Conservation (phyloP, 441 rosid species). For the Erodium chrysanthum region DNA sequence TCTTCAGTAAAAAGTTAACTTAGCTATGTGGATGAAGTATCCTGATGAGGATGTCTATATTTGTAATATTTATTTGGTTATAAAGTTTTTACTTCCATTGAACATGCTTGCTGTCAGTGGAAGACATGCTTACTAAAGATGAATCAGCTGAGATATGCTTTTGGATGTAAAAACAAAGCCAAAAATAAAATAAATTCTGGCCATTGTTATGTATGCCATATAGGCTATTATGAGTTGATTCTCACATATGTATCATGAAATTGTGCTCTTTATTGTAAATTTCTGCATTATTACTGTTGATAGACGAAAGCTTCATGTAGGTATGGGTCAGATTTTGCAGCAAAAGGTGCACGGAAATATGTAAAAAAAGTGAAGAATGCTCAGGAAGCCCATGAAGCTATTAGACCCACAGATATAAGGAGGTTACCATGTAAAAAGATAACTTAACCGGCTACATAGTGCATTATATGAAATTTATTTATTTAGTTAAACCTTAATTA, state of each 20-base stretch:
- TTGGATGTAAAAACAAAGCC: background rate
- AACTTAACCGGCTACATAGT: conserved; percentile 17
- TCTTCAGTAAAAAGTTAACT: background rate
- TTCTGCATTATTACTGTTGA: conserved; percentile 3
- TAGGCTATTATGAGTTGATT: background rate
- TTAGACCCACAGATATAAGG: conserved; percentile 76
- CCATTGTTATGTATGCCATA: background rate
- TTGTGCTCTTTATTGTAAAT: background rate
- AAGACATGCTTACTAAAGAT: conserved; percentile 2
- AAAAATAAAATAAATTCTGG: background rate
- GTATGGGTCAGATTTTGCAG: conserved; percentile 57
- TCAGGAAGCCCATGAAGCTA: conserved; percentile 99
- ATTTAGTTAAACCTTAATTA: background rate
- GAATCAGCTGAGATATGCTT: background rate
- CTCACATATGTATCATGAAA: background rate
- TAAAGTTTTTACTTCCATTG: too few relatives aligned
- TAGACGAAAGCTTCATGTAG: conserved; percentile 31
- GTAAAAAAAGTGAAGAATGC: conserved; percentile 94
- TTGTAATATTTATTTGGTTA: too few relatives aligned
- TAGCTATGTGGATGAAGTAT: background rate
- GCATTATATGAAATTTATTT: background rate
- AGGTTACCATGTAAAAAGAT: conserved; percentile 64
- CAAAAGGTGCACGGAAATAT: conserved; percentile 57
- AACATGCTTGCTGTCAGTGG: background rate
- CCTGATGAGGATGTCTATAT: too few relatives aligned